Conservation (phyloP, 176 grass and related monocot species). For the Oryza punctata region DNA sequence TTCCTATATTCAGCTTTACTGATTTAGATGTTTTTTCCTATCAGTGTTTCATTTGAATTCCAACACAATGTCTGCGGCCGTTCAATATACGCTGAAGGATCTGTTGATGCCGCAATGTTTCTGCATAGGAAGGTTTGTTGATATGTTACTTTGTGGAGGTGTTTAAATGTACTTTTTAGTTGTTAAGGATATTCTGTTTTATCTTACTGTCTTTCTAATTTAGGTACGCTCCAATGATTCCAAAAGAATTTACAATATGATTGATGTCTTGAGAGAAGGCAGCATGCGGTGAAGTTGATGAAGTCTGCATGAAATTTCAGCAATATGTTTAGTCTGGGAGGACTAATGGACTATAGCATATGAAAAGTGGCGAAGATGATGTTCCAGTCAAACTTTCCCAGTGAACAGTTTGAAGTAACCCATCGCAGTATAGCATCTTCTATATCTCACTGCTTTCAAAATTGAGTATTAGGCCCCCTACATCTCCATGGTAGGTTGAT, state of each 20-base stretch:
- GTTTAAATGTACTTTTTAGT: background rate
- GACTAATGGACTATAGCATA: background rate
- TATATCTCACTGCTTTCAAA: background rate
- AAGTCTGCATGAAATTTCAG: background rate
- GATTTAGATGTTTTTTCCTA: conserved; percentile 24
- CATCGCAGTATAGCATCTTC: background rate
- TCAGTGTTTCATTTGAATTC: conserved; percentile 93
- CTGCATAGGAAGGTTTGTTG: conserved; percentile 69
- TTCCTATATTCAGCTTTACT: conserved; percentile 12
- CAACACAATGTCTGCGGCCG: conserved; percentile 93
- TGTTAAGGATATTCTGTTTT: background rate
- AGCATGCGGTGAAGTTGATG: conserved; percentile 45
- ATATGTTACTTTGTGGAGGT: background rate
- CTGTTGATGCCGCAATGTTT: conserved; percentile 78
- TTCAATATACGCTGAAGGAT: conserved; percentile 84
- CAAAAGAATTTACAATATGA: conserved; percentile 88
- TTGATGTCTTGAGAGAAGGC: conserved; percentile 71
- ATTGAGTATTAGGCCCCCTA: background rate
- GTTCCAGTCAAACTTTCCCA: background rate
- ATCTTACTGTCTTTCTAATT: conserved; percentile 20
- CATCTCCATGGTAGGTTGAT: background rate
- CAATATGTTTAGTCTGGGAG: background rate
- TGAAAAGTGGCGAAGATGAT: background rate
- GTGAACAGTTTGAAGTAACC: background rate
- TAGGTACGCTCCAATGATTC: conserved; percentile 72